Evolutionary conservation across 2,329 filamentous ascomycete genomes (phyloP).

Genomic region (Ascochyta viciae-villosae): DNA sequence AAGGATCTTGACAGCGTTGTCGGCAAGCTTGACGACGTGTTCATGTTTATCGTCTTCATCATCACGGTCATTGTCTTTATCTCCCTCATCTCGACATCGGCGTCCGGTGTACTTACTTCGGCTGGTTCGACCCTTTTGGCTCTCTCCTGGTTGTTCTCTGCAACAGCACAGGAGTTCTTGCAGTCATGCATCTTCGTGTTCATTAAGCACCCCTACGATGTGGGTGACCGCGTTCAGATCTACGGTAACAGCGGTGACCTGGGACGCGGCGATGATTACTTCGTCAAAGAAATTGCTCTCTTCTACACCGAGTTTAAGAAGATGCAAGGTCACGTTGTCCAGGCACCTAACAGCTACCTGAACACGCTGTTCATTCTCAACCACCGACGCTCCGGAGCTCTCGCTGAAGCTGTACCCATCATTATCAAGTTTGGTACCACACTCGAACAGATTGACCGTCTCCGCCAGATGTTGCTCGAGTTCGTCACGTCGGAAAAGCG

Average conservation of each 20-base stretch:
- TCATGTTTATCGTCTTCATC: conserved; percentile 83
- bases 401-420: conserved; percentile 85
- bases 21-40: conserved; percentile 84
- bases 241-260: conserved; percentile 87
- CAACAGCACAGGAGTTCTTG: conserved; percentile 91
- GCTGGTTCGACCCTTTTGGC: conserved; percentile 87
- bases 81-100: conserved; percentile 86
- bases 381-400: conserved; percentile 84
- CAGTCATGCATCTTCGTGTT: conserved; percentile 96
- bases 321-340: conserved; percentile 95
- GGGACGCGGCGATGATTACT: conserved; percentile 88
- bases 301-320: conserved; percentile 98
- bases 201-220: conserved; percentile 96
- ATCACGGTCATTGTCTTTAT: conserved; percentile 87
- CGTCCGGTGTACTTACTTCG: conserved; percentile 89
- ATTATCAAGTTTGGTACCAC: conserved; percentile 89
- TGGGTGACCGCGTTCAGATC: conserved; percentile 89
- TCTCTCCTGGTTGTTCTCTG: conserved; percentile 89
- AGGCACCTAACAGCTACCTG: conserved; percentile 91
- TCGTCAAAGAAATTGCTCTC: conserved; percentile 91
- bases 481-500: conserved; percentile 87
- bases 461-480: conserved; percentile 80
- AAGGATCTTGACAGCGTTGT: conserved; percentile 96
- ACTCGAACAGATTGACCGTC: conserved; percentile 78
- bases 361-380: conserved; percentile 96